Evolutionary conservation across 768 basidiomycete species (phyloP), one percentile per base, ranked within the genome.

Genomic region (Daedaleopsis sinensis): DNA sequence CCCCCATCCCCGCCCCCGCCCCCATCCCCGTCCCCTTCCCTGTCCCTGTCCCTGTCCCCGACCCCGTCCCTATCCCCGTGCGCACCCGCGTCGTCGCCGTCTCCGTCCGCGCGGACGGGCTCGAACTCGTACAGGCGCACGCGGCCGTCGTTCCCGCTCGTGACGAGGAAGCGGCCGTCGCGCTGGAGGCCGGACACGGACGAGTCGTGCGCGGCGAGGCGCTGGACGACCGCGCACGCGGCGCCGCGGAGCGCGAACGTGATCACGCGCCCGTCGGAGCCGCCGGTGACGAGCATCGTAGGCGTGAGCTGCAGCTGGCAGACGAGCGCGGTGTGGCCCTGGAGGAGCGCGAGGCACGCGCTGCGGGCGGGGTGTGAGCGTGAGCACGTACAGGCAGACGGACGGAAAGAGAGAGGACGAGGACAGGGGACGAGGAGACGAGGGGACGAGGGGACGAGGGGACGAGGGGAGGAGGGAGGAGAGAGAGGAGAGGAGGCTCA

Each of bases 321-420:
- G 35, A 98, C 93, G 56, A 98, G 89, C 1, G 92, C 89, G 0
- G 93, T 94, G 74, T 98, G 96, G 4, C 92, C 94, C 75, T 93
- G 91, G 0, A 98, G 80, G 18, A 95, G 82, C 1, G 94, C 95
- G 11, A 88, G 69, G 70, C 94, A 96, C 58, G 87, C 78, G 8
- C 93, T 95, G 72, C 11, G 24, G 27, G 16, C 43, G 16, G 32
- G 5, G 18, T 59, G n/a, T 51, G 43, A 54, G 35, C 49, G 27
- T 43, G 50, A 7, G 35, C 7, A 32, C 7, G 27, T 32, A 32
- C 27, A 32, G 27, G 27, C 7, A 7, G 4, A 32, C n/a, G n/a
- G n/a, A 32, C 7, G 7, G 27, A 7, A 32, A 32, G 27, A 32
- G 27, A 32, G 27, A 32, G 27, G 27, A n/a, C n/a, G n/a, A n/a